A percentile compares a stretch with the other conserved stretches of the same genome.
These are phyloP conservation scores for Omphalea diandra DNA, from an alignment of 441 rosid species.

Conservation along the genomic window DNA sequence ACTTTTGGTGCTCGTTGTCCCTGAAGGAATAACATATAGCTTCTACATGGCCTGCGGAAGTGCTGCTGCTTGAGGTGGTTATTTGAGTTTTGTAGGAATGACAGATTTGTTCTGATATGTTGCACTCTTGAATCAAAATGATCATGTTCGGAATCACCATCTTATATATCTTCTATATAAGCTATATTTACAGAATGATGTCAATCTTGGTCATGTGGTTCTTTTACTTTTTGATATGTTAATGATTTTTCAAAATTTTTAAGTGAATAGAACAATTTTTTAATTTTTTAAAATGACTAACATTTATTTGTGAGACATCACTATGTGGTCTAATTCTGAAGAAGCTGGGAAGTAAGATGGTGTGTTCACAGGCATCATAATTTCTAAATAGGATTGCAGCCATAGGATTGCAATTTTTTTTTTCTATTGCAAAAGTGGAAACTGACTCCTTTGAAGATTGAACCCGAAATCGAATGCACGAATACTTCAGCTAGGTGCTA, in stretches of 20 bases:
- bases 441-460: no score
- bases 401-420: no score
- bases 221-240: background rate
- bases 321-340: background rate
- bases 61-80: background rate
- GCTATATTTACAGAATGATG: background rate
- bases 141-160: background rate
- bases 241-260: background rate
- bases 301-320: background rate
- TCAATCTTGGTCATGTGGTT: background rate
- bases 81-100: background rate
- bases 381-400: background rate
- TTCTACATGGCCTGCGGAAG: background rate
- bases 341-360: background rate
- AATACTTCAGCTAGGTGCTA: background rate
- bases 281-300: no score
- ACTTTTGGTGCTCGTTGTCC: no score
- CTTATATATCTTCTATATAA: background rate
- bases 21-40: no score
- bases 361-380: background rate
- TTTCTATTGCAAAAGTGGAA: no score
- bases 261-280: background rate
- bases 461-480: no score
- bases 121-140: background rate
- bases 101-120: background rate